Percentiles rank a stretch among this genome's conserved stretches.
phyloP scores from a whole-genome alignment of 805 yeast genomes.

The Lipomyces mesembrius region DNA sequence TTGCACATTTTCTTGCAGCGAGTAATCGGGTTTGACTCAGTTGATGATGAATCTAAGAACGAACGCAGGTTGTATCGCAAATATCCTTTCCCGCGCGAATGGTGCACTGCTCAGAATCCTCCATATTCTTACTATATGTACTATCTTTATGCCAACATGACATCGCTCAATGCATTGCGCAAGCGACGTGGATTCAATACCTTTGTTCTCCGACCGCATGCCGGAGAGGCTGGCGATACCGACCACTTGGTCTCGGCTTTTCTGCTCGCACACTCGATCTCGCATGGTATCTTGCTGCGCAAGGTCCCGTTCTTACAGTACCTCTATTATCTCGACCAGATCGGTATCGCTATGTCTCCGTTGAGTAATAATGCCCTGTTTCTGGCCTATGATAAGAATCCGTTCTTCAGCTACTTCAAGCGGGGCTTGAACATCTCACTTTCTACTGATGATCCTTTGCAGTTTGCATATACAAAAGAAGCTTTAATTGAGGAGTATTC shows the following conservation, averaged over 20 bases:
- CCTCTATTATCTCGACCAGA: slow-evolving; percentile 88
- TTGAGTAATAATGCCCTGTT: slow-evolving; percentile 94
- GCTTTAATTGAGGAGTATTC: slow-evolving; percentile 97
- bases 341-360: slow-evolving; percentile 98
- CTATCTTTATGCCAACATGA: slow-evolving; percentile 82
- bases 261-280: slow-evolving; percentile 85
- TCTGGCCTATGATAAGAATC: slow-evolving; percentile 94
- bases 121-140: slow-evolving; percentile 97
- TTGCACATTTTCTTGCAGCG: slow-evolving; percentile 85
- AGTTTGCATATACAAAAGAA: slow-evolving; percentile 94
- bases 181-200: slow-evolving; percentile 76
- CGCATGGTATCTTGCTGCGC: slow-evolving; percentile 92
- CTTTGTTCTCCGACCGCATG: slow-evolving; percentile 94
- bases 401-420: slow-evolving; percentile 86
- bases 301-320: slow-evolving; percentile 95
- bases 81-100: slow-evolving; percentile 81
- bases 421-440: slow-evolving; percentile 93
- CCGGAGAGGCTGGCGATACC: slow-evolving; percentile 99
- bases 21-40: slow-evolving; percentile 97
- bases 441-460: slow-evolving; percentile 97
- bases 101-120: slow-evolving; percentile 83
- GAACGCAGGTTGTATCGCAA: slow-evolving; percentile 82
- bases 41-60: slow-evolving; percentile 94
- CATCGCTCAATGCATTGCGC: slow-evolving; percentile 86
- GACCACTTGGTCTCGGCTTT: slow-evolving; percentile 93